phyloP scores from a whole-genome alignment of 163 green algal genomes.

The Prototheca cutis region DNA sequence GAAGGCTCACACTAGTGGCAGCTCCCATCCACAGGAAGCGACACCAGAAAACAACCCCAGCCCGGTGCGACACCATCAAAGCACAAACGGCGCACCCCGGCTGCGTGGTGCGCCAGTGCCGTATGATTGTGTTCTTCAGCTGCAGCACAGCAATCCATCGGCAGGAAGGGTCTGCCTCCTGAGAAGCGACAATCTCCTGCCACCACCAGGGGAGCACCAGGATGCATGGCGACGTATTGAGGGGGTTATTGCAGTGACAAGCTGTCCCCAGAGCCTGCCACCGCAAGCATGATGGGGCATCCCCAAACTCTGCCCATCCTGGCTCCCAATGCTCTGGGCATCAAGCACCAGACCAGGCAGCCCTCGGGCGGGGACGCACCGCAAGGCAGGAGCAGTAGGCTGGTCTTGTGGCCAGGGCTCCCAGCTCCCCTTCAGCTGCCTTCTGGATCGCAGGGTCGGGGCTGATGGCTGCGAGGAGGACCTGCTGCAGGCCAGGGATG shows the following conservation, averaged over 20 bases:
- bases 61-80: too few species aligned
- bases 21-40: too few species aligned
- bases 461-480: slow-evolving; percentile 44
- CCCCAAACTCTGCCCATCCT: too few species aligned
- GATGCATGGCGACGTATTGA: too few species aligned
- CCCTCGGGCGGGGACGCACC: slow-evolving; percentile 46
- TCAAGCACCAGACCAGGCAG: too few species aligned
- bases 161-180: slow-evolving; percentile 54
- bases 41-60: too few species aligned
- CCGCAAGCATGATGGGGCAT: too few species aligned
- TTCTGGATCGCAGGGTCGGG: slow-evolving; percentile 45
- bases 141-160: slow-evolving; percentile 82
- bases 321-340: too few species aligned
- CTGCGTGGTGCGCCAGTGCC: slow-evolving; percentile 56
- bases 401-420: slow-evolving; percentile 36
- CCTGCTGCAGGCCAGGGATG: slow-evolving; percentile 35
- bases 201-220: background rate
- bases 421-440: slow-evolving; percentile 54
- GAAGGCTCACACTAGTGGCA: too few species aligned
- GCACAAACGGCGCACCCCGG: too few species aligned
- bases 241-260: too few species aligned
- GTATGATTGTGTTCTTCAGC: slow-evolving; percentile 80
- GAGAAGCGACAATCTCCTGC: slow-evolving; percentile 70
- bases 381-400: slow-evolving; percentile 82
- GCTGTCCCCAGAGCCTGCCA: too few species aligned